phyloP scores from a whole-genome alignment of 257 asterid species.

The Fraxinus excelsior region DNA sequence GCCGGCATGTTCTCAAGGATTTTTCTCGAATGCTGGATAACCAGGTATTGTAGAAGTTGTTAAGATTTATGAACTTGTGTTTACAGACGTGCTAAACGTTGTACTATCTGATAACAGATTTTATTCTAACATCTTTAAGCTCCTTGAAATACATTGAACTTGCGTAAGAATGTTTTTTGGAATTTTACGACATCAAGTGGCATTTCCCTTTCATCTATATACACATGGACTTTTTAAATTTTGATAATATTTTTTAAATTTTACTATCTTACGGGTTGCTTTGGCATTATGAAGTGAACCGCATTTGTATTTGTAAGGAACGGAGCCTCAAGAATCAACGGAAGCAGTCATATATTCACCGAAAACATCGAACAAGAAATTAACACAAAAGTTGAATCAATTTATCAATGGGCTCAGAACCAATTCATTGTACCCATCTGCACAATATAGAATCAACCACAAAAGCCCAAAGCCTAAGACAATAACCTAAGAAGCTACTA shows the following conservation, averaged over 20 bases:
- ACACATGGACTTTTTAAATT: not conserved
- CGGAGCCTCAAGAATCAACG: too few relatives aligned
- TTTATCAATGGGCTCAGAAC: too few relatives aligned
- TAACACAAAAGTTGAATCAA: too few relatives aligned
- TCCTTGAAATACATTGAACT: not conserved
- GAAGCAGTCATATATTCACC: too few relatives aligned
- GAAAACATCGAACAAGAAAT: too few relatives aligned
- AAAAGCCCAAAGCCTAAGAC: too few relatives aligned
- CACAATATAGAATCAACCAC: too few relatives aligned
- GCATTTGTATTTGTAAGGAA: not conserved
- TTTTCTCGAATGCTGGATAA: slow-evolving; percentile 54
- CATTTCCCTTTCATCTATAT: not conserved
- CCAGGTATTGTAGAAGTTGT: slow-evolving; percentile 37
- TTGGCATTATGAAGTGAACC: not conserved
- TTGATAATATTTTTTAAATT: not conserved
- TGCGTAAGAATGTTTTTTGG: not conserved
- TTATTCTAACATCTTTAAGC: not conserved
- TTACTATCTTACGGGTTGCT: not conserved
- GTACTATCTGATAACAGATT: not conserved
- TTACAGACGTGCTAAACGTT: not conserved
- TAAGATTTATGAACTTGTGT: not conserved
- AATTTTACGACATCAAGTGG: not conserved
- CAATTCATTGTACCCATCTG: too few relatives aligned
- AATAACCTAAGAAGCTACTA: too few relatives aligned
- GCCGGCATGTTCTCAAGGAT: slow-evolving; percentile 55